Base-by-base conservation (phyloP, 2,329 filamentous ascomycete species). In the Fusarium marasasianum region DNA sequence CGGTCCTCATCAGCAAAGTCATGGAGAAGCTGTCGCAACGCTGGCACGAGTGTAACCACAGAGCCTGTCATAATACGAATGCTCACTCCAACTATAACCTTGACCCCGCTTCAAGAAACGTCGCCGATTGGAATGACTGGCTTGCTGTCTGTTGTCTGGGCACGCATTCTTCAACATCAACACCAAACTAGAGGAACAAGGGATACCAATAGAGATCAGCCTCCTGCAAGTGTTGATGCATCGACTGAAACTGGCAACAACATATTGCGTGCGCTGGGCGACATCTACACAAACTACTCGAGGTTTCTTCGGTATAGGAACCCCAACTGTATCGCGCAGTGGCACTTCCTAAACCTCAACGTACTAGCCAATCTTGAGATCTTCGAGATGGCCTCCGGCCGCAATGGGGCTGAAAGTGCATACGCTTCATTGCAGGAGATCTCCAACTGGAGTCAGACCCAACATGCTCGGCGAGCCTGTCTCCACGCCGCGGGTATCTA, bases 261-360 rank as follows among this genome's bases (percentile, higher is more conserved):
- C n/a, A 48, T 8, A 1, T 10, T 57, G 13, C 40, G 31, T 3
- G 38, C 18, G 1, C n/a, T 57, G 5, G n/a, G 55, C 6, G n/a
- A 57, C 1, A 57, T 57, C 2, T 57, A 57, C 1, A 48, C 31
- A 1, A 57, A 47, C 7, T 57, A 48, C 18, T 35, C 55, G 15
- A 57, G 55, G 1, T 57, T 57, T 13, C 55, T 48, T 0, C 29
- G 55, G 0, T 57, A 57, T 1, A 3, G 29, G 1, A 64, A 70
- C 1, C 67, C 67, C 9, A 70, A 69, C 8, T 64, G 67, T 1
- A 69, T 70, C 5, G 58, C 60, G 0, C 54, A 69, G 12, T 70
- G 67, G 67, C 67, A 70, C 2, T 60, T 40, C 1, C 31, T 69
- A 1, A 29, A 64, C 10, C 33, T 70, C 1, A 53, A 53, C 10